Evolutionary conservation across 371 early-diverging fungal species (phyloP).

Genomic region (Haplosporangium sp.): DNA sequence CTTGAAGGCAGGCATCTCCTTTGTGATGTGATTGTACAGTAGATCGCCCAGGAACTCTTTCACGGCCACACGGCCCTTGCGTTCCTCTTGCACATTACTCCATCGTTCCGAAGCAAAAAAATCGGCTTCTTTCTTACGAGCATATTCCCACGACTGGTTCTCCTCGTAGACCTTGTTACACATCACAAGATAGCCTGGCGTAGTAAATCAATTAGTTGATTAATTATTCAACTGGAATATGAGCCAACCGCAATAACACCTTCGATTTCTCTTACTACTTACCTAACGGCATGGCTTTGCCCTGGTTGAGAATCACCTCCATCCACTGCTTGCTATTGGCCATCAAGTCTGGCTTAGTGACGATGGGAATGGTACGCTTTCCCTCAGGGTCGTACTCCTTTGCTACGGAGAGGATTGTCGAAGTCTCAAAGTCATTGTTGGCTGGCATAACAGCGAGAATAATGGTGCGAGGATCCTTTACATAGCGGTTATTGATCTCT

Average conservation of each 20-base stretch:
- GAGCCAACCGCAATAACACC: no score
- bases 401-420: conserved; percentile 49
- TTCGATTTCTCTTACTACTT: no score
- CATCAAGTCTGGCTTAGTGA: conserved; percentile 32
- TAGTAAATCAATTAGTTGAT: neutral
- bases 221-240: no score
- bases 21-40: conserved; percentile 34
- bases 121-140: conserved; percentile 14
- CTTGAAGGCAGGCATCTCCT: conserved; percentile 33
- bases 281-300: conserved; percentile 26
- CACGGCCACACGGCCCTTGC: conserved; percentile 30
- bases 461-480: conserved; percentile 64
- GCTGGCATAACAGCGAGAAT: conserved; percentile 93
- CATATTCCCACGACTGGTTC: conserved; percentile 29
- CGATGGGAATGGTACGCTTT: conserved; percentile 40
- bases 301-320: conserved; percentile 20
- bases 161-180: conserved; percentile 20
- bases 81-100: conserved; percentile 9
- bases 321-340: conserved; percentile 1
- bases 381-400: conserved; percentile 15
- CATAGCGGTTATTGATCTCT: conserved; percentile 36
- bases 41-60: conserved; percentile 31
- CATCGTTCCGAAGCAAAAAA: conserved; percentile 28
- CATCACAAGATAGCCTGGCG: conserved; percentile 29
- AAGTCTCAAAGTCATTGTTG: conserved; percentile 86